Base-by-base conservation (phyloP, 225 moss, liverwort and hornwort genomes). In the Antitrichia curtipendula region DNA sequence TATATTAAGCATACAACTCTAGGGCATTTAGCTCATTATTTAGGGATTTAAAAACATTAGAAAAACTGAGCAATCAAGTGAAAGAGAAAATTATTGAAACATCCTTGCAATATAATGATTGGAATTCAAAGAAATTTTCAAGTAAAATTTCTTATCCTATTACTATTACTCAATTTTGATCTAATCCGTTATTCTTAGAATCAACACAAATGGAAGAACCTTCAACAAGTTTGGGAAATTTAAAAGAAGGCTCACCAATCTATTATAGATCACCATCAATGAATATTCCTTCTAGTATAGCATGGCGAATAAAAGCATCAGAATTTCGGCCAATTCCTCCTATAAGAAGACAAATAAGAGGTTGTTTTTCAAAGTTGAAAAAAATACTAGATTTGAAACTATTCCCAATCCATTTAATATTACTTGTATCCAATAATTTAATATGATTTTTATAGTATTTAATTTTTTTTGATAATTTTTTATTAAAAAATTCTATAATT, bases 291-390 rank as follows among this genome's bases (percentile, higher is more conserved):
- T 86, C 80, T 38, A 40, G 17, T 63, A 47, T 86, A 68, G 13
- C 69, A n/a, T 90, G 90, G 91, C 75, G 8, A 52, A n/a, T 91
- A 57, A 88, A 63, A 7, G 91, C 90, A 36, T 61, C 20, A 28
- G 49, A 86, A 56, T 91, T 91, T 88, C 16, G 36, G 3, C 83
- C 78, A 62, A 49, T 57, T 75, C 54, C 41, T 68, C 91, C 86
- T 22, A 17, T 18, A 19, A 82, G 12, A 49, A 87, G 10, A 60
- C 60, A 91, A 86, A 53, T 62, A 43, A 61, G 10, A 61, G 57
- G 69, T 6, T 80, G 4, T 28, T 27, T 81, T 49, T 27, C 60
- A 68, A 80, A 84, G 31, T 2, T 90, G 11, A 90, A 73, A 52
- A 62, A 80, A 9, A 36, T 34, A 5, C 57, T 90, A 88, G 91